Percentiles rank a stretch among this genome's conserved stretches.
These are phyloP conservation scores for Lentinula guzmanii DNA, from an alignment of 768 basidiomycete species.

Conservation along the genomic window DNA sequence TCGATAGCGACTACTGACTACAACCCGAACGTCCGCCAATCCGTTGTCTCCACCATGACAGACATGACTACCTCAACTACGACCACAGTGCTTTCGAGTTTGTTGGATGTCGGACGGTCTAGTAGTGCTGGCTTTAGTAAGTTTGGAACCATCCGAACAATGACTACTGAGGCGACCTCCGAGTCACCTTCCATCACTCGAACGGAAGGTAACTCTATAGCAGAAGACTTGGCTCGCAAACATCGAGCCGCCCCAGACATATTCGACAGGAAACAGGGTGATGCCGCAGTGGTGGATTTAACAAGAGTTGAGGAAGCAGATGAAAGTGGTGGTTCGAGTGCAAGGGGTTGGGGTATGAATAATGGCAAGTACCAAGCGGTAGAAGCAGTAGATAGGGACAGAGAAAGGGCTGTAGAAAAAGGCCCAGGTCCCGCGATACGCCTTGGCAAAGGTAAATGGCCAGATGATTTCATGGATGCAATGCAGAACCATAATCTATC, in stretches of 20 bases:
- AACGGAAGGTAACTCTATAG: constrained; percentile 57
- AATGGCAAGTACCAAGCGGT: neutral
- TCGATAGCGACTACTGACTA: constrained; percentile 17
- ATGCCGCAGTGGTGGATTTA: constrained; percentile 53
- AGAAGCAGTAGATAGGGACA: constrained; percentile 15
- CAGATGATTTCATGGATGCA: constrained; percentile 70
- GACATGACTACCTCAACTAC: constrained; percentile 39
- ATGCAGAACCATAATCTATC: constrained; percentile 25
- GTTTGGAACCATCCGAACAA: constrained; percentile 77
- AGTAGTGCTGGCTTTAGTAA: constrained; percentile 44
- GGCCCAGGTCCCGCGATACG: constrained; percentile 36
- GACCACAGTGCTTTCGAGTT: constrained; percentile 51
- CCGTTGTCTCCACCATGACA: constrained; percentile 54
- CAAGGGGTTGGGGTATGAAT: constrained; percentile 14
- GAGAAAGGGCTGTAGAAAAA: constrained; percentile 20
- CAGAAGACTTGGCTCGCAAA: constrained; percentile 43
- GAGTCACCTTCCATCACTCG: constrained; percentile 61
- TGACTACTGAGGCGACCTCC: constrained; percentile 77
- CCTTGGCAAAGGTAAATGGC: constrained; percentile 77
- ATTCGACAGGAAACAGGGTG: constrained; percentile 58
- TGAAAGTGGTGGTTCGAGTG: constrained; percentile 41
- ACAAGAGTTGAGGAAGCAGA: constrained; percentile 69
- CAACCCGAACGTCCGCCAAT: constrained; percentile 41
- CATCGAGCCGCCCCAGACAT: constrained; percentile 16
- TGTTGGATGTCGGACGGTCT: constrained; percentile 46